phyloP scores from a whole-genome alignment of 345 rosid species.

The Arabidopsis arenosa region DNA sequence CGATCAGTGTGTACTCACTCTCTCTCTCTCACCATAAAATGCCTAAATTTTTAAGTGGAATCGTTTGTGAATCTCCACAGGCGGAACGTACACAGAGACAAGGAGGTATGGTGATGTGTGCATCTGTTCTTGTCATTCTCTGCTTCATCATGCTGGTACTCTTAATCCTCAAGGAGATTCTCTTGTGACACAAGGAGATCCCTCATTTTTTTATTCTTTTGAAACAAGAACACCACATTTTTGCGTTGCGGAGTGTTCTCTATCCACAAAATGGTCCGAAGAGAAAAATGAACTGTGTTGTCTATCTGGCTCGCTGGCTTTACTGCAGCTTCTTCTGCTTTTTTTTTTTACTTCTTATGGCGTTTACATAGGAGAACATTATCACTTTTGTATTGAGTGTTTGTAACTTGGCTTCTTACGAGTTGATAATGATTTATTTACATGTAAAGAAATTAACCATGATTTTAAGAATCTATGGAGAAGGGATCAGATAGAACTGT shows the following conservation, averaged over 20 bases:
- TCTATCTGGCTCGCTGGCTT: slow-evolving; percentile 5
- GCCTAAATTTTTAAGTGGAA: not conserved
- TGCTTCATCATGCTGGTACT: slow-evolving; percentile 93
- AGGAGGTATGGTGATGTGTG: slow-evolving; percentile 98
- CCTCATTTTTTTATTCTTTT: slow-evolving; percentile 34
- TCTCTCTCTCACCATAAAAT: not conserved
- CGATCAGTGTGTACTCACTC: not conserved
- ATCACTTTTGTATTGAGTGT: slow-evolving; percentile 27
- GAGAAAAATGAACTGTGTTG: slow-evolving; percentile 7
- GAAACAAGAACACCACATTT: slow-evolving; percentile 11
- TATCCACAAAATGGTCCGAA: slow-evolving; percentile 15
- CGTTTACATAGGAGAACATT: slow-evolving; percentile 7
- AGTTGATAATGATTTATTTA: slow-evolving; percentile 28
- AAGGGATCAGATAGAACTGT: slow-evolving; percentile 2
- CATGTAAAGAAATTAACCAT: slow-evolving; percentile 27
- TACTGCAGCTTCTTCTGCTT: not conserved
- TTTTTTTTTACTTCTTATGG: not conserved
- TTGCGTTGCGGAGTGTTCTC: slow-evolving; percentile 11
- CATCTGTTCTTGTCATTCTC: slow-evolving; percentile 82
- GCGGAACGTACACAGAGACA: slow-evolving; percentile 91
- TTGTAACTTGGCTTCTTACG: slow-evolving; percentile 11
- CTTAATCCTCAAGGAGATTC: slow-evolving; percentile 75
- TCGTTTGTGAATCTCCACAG: slow-evolving; percentile 51
- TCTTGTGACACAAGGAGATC: slow-evolving; percentile 55
- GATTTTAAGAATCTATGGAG: slow-evolving; percentile 20